Conservation (phyloP, 805 yeast species). For the Lipomyces sp. region DNA sequence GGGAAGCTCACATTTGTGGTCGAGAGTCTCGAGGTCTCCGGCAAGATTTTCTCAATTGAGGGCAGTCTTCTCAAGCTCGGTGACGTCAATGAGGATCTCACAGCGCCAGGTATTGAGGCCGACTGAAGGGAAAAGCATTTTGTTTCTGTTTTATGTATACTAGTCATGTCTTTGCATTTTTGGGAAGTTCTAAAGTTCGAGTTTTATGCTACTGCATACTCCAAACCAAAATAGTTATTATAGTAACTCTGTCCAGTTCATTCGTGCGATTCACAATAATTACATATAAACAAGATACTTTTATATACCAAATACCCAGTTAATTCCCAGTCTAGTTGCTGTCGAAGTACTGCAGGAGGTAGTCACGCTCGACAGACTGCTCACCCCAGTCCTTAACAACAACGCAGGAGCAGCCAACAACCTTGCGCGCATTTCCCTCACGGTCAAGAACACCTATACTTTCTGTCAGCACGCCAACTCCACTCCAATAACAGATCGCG, state of each 20-base stretch:
- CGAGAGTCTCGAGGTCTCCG: slow-evolving; percentile 61
- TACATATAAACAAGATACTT: slow-evolving; percentile 7
- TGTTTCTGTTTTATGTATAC: neutral
- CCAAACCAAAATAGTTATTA: too few species aligned
- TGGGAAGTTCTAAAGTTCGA: too few species aligned
- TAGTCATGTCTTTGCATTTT: too few species aligned
- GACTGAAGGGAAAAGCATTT: slow-evolving; percentile 32
- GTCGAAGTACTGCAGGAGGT: slow-evolving; percentile 90
- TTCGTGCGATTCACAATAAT: neutral
- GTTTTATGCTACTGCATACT: too few species aligned
- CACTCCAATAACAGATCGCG: neutral
- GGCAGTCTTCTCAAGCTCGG: slow-evolving; percentile 75
- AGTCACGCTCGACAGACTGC: slow-evolving; percentile 95
- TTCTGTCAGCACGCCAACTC: neutral
- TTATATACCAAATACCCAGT: slow-evolving; percentile 5
- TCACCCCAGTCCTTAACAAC: slow-evolving; percentile 99
- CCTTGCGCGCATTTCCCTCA: slow-evolving; percentile 99
- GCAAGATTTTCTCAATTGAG: slow-evolving; percentile 78
- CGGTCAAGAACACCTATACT: slow-evolving; percentile 82
- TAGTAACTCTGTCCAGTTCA: neutral
- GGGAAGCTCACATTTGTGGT: slow-evolving; percentile 79
- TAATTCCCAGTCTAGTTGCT: slow-evolving; percentile 15
- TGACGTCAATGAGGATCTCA: slow-evolving; percentile 56
- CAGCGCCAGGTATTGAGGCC: slow-evolving; percentile 55
- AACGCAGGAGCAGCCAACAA: slow-evolving; percentile 99